Evolutionary conservation across 139 green algal species (phyloP), one percentile per base, ranked within the genome.

Genomic region (Yamagishiella unicocca): DNA sequence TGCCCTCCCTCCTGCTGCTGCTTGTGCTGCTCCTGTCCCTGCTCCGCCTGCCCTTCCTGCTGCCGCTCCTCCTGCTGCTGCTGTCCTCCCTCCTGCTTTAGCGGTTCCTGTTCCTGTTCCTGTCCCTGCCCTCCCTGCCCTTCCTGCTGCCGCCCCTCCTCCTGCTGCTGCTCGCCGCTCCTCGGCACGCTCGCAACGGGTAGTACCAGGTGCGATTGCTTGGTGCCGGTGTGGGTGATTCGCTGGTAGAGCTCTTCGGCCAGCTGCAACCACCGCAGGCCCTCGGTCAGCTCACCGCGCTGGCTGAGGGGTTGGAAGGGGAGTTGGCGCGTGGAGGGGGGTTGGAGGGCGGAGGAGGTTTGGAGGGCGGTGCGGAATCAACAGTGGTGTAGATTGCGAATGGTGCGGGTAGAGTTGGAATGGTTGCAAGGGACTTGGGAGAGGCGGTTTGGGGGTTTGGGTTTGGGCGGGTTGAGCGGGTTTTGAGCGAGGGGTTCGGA

Each of bases 201-300:
- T 27, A 68, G 75, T 19, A n/a, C 19, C 37, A 79, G 67, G 46
- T 81, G 82, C 9, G 82, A 46, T n/a, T 58, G 37, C 14, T 46
- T 21, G 1, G 82, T 53, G 4, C 80, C 80, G 8, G 62, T 81
- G 67, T 17, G 24, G 4, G 67, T 86, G 33, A 72, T 35, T 17
- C 50, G 27, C 22, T 74, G 35, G 68, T 91, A 92, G 45, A 91
- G 40, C 10, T 42, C 27, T 70, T 90, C 82, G 6, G 89, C 89
- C 2, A 75, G 81, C 8, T 83, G 27, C 29, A 94, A 86, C 73
- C 82, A 87, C 17, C 46, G 0, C 40, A 92, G 58, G 0, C 90
- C 87, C 17, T 0, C 21, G 0, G 78, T 29, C n/a, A 75, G 40
- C 0, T 89, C 61, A 35, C 79, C 76, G 4, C 86, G 76, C 31